Base-by-base conservation (phyloP, 2,329 filamentous ascomycete genomes). In the Penicillium hordei region DNA sequence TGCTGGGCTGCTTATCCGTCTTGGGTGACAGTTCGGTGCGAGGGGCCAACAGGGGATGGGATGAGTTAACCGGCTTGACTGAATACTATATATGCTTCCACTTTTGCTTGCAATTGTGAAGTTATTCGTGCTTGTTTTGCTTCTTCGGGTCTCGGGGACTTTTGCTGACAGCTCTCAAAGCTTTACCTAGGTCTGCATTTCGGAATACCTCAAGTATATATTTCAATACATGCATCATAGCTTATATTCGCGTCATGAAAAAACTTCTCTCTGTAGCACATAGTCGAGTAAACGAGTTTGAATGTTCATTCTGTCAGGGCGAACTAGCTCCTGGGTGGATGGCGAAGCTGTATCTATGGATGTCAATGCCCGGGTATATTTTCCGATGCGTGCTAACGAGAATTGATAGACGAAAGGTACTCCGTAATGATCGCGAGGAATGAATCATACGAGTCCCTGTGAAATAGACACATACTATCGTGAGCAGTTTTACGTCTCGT, bases 11-110 rank as follows among this genome's bases (percentile, higher is more conserved):
- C 58, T 68, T 63, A 69, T 71, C 70, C 73, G 74, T 76, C 68
- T 75, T 76, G 75, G 72, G 63, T 62, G 68, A 59, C 65, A 66
- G 70, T 63, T 58, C 49, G 64, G 67, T 60, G 63, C 58, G 66
- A 54, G 65, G 56, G 62, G 61, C 60, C 63, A 70, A 64, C 72
- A 75, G 72, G 71, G 73, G 74, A 76, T 71, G 74, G 73, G 73
- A 74, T 76, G 75, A 76, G 68, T 76, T 73, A 72, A 70, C 65
- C 68, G 75, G 74, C 74, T 52, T 73, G 69, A 59, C 74, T 76
- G 74, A 76, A 66, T 62, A 65, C 45, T 52, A 48, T 57, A 44
- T 19, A 55, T 58, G 17, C 44, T 33, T 58, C 25, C 36, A 48
- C 48, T 48, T 58, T 58, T 52, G 52, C 53, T 60, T 64, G 60